phyloP scores from a whole-genome alignment of 805 yeast species.

The Ogataea allantospora region DNA sequence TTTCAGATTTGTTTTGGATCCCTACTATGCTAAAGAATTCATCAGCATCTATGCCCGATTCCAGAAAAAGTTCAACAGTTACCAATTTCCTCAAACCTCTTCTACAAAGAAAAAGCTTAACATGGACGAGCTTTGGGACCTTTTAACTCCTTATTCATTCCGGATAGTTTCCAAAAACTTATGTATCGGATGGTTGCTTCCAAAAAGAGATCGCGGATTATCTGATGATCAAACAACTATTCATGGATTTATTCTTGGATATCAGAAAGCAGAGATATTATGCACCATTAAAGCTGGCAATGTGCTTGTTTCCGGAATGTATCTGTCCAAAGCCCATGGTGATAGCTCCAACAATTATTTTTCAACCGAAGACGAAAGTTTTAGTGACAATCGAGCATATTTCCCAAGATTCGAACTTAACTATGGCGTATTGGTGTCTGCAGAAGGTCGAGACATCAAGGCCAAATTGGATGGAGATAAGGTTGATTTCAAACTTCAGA shows the following conservation, averaged over 20 bases:
- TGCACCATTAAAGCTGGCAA: constrained; percentile 63
- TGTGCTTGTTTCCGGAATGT: constrained; percentile 66
- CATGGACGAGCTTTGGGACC: constrained; percentile 17
- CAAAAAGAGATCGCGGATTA: constrained; percentile 35
- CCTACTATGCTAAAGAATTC: constrained; percentile 35
- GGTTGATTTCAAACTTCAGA: constrained; percentile 61
- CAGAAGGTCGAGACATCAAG: constrained; percentile 37
- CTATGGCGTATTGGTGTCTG: constrained; percentile 31
- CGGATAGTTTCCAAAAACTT: constrained; percentile 61
- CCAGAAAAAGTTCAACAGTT: constrained; percentile 6
- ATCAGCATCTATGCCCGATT: constrained; percentile 20
- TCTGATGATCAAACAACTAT: constrained; percentile 6
- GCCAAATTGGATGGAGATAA: constrained; percentile 64
- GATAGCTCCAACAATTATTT: constrained; percentile 44
- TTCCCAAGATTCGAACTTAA: constrained; percentile 66
- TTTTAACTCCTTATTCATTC: constrained; percentile 45
- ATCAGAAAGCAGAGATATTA: constrained; percentile 66
- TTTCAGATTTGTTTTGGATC: constrained; percentile 57
- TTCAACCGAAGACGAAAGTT: constrained; percentile 43
- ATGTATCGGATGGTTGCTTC: constrained; percentile 79
- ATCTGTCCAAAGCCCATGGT: constrained; percentile 70
- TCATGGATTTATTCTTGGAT: constrained; percentile 80
- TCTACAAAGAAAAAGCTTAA: constrained; percentile 1
- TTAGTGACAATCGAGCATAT: constrained; percentile 58
- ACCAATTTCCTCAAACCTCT: not conserved